Conservation (phyloP, 768 basidiomycete genomes). For the Imleria badia region DNA sequence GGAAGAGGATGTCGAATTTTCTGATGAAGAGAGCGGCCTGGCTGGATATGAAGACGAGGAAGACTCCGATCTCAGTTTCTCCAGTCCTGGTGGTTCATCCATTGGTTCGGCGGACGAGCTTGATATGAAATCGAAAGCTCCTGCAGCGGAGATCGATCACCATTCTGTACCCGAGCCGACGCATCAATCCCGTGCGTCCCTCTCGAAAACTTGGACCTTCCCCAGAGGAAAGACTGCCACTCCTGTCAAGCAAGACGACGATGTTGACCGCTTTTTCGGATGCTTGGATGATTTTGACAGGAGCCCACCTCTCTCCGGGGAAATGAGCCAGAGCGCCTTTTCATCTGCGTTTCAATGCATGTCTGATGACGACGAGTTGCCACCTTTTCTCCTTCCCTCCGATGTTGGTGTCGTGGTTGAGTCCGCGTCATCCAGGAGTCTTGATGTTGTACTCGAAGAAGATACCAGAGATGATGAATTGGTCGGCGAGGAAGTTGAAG, state of each 20-base stretch:
- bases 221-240: constrained; percentile 36
- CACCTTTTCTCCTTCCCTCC: constrained; percentile 49
- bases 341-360: constrained; percentile 46
- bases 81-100: constrained; percentile 48
- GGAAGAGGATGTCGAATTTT: constrained; percentile 49
- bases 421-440: constrained; percentile 22
- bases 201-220: constrained; percentile 75
- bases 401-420: constrained; percentile 45
- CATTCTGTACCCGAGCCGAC: constrained; percentile 9
- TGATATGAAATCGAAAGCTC: constrained; percentile 7
- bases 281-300: constrained; percentile 59
- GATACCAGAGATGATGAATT: constrained; percentile 45
- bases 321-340: constrained; percentile 62
- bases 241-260: constrained; percentile 33
- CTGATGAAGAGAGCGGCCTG: constrained; percentile 53
- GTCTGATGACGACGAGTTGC: constrained; percentile 50
- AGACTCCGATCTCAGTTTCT: constrained; percentile 51
- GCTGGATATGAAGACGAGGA: constrained; percentile 72
- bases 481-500: constrained; percentile 56
- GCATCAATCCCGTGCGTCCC: constrained; percentile 41
- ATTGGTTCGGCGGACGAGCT: constrained; percentile 54
- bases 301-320: constrained; percentile 45
- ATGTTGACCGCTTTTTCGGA: constrained; percentile 77
- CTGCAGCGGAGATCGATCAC: constrained; percentile 13
- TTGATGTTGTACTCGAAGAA: constrained; percentile 46